Conservation (phyloP, 805 yeast species). For the Starmerella bacillaris region DNA sequence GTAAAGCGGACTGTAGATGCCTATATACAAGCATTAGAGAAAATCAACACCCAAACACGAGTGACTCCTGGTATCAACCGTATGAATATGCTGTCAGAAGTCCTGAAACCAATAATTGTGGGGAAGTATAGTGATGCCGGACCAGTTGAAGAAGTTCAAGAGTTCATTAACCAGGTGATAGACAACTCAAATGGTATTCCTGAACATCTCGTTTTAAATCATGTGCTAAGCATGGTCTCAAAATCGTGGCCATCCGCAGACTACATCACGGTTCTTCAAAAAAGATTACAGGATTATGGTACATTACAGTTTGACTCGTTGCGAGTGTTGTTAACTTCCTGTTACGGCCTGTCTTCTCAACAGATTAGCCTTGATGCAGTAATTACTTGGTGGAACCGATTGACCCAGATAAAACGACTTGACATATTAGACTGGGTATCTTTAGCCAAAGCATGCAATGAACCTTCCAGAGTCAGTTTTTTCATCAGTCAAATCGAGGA, state of each 20-base stretch:
- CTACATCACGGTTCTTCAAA: conserved; percentile 10
- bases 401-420: conserved; percentile 6
- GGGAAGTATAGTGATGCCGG: conserved; percentile 11
- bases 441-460: conserved; percentile 14
- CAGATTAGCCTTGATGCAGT: conserved; percentile 5
- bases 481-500: conserved; percentile 5
- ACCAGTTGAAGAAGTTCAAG: conserved; percentile 5
- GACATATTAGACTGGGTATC: conserved; percentile 16
- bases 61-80: conserved; percentile 6
- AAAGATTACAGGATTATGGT: background rate
- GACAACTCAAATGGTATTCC: conserved; percentile 2
- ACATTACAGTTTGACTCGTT: conserved; percentile 11
- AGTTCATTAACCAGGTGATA: conserved; percentile 4
- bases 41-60: conserved; percentile 5
- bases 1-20: conserved; percentile 7
- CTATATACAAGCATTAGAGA: conserved; percentile 7
- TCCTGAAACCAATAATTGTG: conserved; percentile 7
- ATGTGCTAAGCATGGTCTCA: conserved; percentile 9
- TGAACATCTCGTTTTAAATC: conserved; percentile 10
- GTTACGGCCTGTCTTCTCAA: conserved; percentile 4
- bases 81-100: conserved; percentile 11
- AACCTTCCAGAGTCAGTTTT: conserved; percentile 8
- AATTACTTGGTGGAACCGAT: conserved; percentile 11
- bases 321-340: conserved; percentile 14
- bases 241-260: conserved; percentile 15